These are phyloP conservation scores for Fistulinella prunicolor DNA, from an alignment of 768 basidiomycete species.

Conservation along the genomic window DNA sequence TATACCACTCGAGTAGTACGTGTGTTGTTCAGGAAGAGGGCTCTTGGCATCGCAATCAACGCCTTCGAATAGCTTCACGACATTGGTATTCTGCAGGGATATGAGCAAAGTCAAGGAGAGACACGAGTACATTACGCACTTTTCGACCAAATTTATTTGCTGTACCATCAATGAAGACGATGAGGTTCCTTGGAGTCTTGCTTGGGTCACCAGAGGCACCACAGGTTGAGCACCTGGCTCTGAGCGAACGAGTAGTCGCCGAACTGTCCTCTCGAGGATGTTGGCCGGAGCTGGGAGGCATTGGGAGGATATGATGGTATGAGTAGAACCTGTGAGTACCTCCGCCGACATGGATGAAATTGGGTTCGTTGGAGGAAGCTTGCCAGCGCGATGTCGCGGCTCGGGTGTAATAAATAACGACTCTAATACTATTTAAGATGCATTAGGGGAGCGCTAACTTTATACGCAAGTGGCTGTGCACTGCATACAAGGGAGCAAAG, in stretches of 20 bases:
- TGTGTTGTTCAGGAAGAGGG: constrained; percentile 22
- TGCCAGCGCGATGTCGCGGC: not conserved
- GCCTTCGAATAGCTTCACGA: constrained; percentile 32
- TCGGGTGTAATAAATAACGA: not conserved
- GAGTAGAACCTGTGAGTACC: not conserved
- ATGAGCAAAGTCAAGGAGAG: not conserved
- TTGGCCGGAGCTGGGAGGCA: constrained; percentile 7
- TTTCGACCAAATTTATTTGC: constrained; percentile 20
- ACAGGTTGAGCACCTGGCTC: constrained; percentile 10
- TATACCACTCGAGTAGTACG: constrained; percentile 37
- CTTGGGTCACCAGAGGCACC: constrained; percentile 1
- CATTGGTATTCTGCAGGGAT: constrained; percentile 34
- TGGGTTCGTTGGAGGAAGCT: not conserved
- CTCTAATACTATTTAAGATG: not conserved
- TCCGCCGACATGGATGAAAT: not conserved
- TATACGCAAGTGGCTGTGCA: too few species aligned
- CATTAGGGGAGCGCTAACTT: not conserved
- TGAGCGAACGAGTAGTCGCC: not conserved
- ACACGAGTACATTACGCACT: not conserved
- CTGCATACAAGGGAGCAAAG: too few species aligned
- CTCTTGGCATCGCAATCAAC: constrained; percentile 18
- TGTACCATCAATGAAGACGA: constrained; percentile 20
- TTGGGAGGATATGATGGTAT: not conserved
- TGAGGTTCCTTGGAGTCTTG: constrained; percentile 10
- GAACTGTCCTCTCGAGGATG: constrained; percentile 2